Conservation (phyloP, 1,284 basidiomycete genomes). For the Macrocystidia cucumis region DNA sequence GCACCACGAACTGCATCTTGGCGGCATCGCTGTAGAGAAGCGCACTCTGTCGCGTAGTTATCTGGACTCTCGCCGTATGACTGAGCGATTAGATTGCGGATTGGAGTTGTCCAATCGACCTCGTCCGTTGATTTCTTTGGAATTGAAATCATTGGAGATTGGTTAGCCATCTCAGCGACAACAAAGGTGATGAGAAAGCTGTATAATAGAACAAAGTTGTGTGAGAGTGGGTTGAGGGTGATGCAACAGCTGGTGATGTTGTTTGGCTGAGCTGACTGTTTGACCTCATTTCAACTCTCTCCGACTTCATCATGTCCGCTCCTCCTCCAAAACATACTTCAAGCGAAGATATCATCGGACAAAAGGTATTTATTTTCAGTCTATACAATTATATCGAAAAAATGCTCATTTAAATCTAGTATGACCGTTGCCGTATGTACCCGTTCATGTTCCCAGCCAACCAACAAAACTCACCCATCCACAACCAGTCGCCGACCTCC, state of each 20-base stretch:
- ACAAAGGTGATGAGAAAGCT: no score
- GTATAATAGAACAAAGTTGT: no score
- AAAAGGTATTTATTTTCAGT: constrained; percentile 56
- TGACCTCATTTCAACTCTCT: constrained; percentile 16
- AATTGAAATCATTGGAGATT: constrained; percentile 78
- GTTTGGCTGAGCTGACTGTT: no score
- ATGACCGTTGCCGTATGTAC: constrained; percentile 85
- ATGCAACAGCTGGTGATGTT: no score
- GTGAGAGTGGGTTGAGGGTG: no score
- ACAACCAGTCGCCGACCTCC: constrained; percentile 60
- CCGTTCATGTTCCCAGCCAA: constrained; percentile 6
- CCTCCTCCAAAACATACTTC: constrained; percentile 50
- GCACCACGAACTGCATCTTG: constrained; percentile 95
- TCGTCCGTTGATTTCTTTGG: constrained; percentile 76
- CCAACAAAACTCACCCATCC: constrained; percentile 2
- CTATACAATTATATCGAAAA: not conserved
- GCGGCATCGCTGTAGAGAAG: constrained; percentile 79
- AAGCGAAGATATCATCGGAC: constrained; percentile 80
- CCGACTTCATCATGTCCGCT: constrained; percentile 36
- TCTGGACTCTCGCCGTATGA: constrained; percentile 94
- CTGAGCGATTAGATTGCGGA: constrained; percentile 81
- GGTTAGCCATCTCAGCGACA: no score
- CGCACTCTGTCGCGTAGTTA: constrained; percentile 79
- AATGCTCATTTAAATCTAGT: constrained; percentile 37
- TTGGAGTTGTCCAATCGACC: constrained; percentile 89